Evolutionary conservation across 129 eudicot species (phyloP), one percentile per base, ranked within the genome.

Genomic region (Daucus carota): DNA sequence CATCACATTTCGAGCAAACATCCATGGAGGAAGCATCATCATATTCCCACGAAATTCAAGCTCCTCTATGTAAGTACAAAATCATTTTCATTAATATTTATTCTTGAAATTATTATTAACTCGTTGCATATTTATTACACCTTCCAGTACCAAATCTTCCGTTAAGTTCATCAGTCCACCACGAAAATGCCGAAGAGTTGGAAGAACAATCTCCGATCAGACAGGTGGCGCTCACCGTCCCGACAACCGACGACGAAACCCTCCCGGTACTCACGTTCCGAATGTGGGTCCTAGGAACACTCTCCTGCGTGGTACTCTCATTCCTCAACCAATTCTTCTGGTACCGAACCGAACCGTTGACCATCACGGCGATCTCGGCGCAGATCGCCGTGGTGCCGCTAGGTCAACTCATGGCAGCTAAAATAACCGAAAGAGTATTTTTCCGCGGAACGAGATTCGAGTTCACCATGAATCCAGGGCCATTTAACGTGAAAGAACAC

Each of bases 141-240:
- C 9, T 2, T 2, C 8, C 38, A 62, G 69, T 31, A 11, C 34
- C 33, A 4, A 60, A 60, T 31, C 76, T 78, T 6, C 36, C 83
- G 16, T 75, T 83, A 3, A 70, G 31, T 13, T 50, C 28, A 45
- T 20, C 2, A 38, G 74, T 18, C 50, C 26, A 38, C 2, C 32
- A 12, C 0, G 86, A 75, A 9, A 80, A 74, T 5, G n/a, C n/a
- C n/a, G 92, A 85, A 13, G 43, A 33, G 6, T 33, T 8, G 17
- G 11, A 3, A 6, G 74, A 11, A 14, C 20, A 70, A 29, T 92
- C 97, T 2, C 97, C 99, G 10, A 81, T 95, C 81, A 80, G 78
- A 33, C 93, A 95, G 57, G 99, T 95, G 83, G 99, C 99, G n/a
- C 84, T 95, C 80, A 95, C 99, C 41, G 99, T 95, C 15, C 86